Base-by-base conservation (phyloP, 768 basidiomycete species). In the Xerocomus potaroensis region DNA sequence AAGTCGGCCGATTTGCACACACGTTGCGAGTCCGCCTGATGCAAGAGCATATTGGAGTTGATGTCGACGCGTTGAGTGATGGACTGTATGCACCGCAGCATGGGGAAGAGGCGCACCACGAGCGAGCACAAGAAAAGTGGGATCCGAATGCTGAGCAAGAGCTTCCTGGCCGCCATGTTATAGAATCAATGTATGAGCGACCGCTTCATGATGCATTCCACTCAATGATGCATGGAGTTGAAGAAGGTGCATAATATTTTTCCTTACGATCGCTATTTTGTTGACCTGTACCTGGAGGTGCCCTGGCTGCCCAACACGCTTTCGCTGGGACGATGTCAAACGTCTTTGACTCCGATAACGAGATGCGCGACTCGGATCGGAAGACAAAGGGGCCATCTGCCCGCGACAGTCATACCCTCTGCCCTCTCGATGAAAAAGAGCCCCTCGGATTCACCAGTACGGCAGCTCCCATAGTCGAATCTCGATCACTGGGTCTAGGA, bases 1-100 rank as follows among this genome's bases (percentile, higher is more conserved):
- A 91, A 76, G 95, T 98, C 48, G 96, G 96, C 16, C 85, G 95
- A 21, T 99, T 96, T 66, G 93, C 95, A 2, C 96, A 99, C 66
- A 87, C 88, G 3, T 75, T 99, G 10, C 85, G 96, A 6, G 76
- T 98, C 37, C 82, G 95, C 15, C 72, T 99, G 50, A 99, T 99
- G 96, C 78, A 88, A 53, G 96, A 99, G 61, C 96, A 99, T 62
- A 74, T 96, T 48, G 96, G 96, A 3, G 75, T 98, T 47, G 92
- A 99, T 62, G 93, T 97, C 24, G 96, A 99, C 61, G 76, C 81
- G 2, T 71, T 96, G 56, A 78, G 80, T 35, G 87, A 92, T 54
- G 87, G 87, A 43, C 83, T 88, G 42, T 66, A 84, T 16, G 79
- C 77, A 74, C 66, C 71, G 2, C n/a, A n/a, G n/a, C 64, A 71